A percentile compares a stretch with the other conserved stretches of the same genome.
phyloP scores from a whole-genome alignment of 495 filamentous ascomycete genomes.

The Trichoderma asperelloides region DNA sequence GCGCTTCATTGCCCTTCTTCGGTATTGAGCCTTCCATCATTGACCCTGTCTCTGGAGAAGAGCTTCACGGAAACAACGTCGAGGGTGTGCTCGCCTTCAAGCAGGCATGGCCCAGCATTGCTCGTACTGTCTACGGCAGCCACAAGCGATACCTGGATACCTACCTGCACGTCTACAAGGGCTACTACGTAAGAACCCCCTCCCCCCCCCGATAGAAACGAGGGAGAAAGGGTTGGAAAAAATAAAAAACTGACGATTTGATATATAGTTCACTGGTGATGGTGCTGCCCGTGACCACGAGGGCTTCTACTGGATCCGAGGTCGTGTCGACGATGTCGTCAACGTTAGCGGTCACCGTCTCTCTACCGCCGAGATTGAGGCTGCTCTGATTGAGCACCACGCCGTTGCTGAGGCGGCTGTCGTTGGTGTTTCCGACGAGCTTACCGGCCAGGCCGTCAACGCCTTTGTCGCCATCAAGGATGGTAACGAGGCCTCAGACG shows the following conservation, averaged over 20 bases:
- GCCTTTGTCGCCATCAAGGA: constrained; percentile 94
- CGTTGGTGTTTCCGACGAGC: constrained; percentile 84
- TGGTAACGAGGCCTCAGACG: constrained; percentile 65
- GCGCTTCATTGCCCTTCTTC: constrained; percentile 82
- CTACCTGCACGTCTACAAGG: constrained; percentile 95
- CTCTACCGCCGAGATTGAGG: constrained; percentile 96
- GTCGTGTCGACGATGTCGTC: constrained; percentile 96
- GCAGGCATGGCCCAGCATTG: constrained; percentile 98
- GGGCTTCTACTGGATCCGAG: constrained; percentile 99
- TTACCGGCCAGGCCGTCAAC: constrained; percentile 94
- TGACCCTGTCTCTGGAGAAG: constrained; percentile 89
- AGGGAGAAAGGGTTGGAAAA: neutral
- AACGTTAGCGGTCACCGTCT: constrained; percentile 95
- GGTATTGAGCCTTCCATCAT: constrained; percentile 98
- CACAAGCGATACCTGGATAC: constrained; percentile 99
- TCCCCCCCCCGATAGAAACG: too few species aligned
- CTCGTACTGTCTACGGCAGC: constrained; percentile 93
- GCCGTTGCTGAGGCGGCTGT: constrained; percentile 91
- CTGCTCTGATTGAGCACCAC: constrained; percentile 84
- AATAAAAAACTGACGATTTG: constrained; percentile 8
- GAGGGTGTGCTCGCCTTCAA: constrained; percentile 98
- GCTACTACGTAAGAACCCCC: constrained; percentile 73
- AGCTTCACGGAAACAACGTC: constrained; percentile 92
- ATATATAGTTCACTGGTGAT: constrained; percentile 83
- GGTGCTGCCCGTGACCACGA: constrained; percentile 96